Conservation (phyloP, 75 land plant genomes). For the Cunninghamia lanceolata region DNA sequence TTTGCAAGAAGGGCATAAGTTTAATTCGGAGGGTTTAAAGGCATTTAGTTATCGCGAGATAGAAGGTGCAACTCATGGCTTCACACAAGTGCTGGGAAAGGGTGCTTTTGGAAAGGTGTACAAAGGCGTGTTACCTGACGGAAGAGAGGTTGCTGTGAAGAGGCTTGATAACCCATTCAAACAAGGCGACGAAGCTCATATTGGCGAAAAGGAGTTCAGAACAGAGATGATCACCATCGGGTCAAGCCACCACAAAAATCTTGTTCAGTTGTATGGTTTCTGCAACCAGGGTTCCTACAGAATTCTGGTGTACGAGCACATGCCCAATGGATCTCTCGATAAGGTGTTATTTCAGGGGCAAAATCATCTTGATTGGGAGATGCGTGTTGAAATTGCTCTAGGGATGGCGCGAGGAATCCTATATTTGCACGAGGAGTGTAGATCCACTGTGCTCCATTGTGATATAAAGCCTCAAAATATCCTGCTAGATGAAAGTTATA, state of each 20-base stretch:
- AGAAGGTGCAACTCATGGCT: slow-evolving; percentile 14
- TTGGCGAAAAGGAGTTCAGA: slow-evolving; percentile 29
- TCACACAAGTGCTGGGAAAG: slow-evolving; percentile 24
- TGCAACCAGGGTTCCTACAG: background rate
- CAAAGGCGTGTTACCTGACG: background rate
- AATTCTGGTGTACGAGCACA: slow-evolving; percentile 27
- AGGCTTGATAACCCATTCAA: background rate
- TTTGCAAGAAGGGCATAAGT: no score
- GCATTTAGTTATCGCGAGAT: slow-evolving; percentile 28
- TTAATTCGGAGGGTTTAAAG: background rate
- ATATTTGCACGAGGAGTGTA: slow-evolving; percentile 61
- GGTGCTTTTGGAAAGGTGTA: slow-evolving; percentile 24
- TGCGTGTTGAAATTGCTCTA: slow-evolving; percentile 36
- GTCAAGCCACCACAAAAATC: background rate
- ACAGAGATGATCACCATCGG: slow-evolving; percentile 26
- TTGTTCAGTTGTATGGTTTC: background rate
- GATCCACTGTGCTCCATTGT: slow-evolving; percentile 59
- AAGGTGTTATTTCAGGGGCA: background rate
- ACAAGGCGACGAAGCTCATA: background rate
- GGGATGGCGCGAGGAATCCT: slow-evolving; percentile 50
- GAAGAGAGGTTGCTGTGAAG: slow-evolving; percentile 26
- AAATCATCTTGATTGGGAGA: slow-evolving; percentile 15
- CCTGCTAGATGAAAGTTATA: slow-evolving; percentile 21
- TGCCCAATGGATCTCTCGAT: slow-evolving; percentile 13
- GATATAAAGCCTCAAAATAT: slow-evolving; percentile 59